Percentiles rank a stretch among this genome's conserved stretches.
These are phyloP conservation scores for Populus hybrid DNA, from an alignment of 441 rosid genomes.

Conservation along the genomic window DNA sequence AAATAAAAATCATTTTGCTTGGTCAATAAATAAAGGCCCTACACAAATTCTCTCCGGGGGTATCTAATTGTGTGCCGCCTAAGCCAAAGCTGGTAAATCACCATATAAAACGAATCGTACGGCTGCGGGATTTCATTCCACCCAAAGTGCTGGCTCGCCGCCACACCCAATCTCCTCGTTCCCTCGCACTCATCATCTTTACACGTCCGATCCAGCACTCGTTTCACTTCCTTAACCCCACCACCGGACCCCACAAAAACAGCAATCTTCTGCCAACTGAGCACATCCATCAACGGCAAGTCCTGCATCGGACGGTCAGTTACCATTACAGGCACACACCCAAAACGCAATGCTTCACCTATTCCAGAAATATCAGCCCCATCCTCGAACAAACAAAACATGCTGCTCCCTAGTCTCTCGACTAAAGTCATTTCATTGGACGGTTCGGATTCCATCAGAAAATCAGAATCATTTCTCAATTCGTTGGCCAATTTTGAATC, in stretches of 20 bases:
- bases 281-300: constrained; percentile 50
- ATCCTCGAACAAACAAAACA: constrained; percentile 48
- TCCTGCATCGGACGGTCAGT: constrained; percentile 57
- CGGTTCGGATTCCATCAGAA: constrained; percentile 45
- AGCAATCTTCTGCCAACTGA: constrained; percentile 48
- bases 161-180: constrained; percentile 31
- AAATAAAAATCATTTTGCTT: background rate
- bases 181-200: constrained; percentile 33
- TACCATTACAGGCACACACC: constrained; percentile 51
- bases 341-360: constrained; percentile 41
- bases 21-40: background rate
- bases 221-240: constrained; percentile 30
- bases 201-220: constrained; percentile 26
- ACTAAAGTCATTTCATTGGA: constrained; percentile 30
- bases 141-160: constrained; percentile 37
- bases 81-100: constrained; percentile 60
- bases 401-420: constrained; percentile 28
- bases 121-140: constrained; percentile 51
- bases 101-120: constrained; percentile 46
- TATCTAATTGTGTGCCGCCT: constrained; percentile 52
- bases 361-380: constrained; percentile 38
- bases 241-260: constrained; percentile 37
- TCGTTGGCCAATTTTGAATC: constrained; percentile 21
- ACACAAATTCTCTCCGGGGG: constrained; percentile 30
- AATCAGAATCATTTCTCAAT: constrained; percentile 27